These are phyloP conservation scores for Fusarium palustre DNA, from an alignment of 2,329 filamentous ascomycete species.

Conservation along the genomic window DNA sequence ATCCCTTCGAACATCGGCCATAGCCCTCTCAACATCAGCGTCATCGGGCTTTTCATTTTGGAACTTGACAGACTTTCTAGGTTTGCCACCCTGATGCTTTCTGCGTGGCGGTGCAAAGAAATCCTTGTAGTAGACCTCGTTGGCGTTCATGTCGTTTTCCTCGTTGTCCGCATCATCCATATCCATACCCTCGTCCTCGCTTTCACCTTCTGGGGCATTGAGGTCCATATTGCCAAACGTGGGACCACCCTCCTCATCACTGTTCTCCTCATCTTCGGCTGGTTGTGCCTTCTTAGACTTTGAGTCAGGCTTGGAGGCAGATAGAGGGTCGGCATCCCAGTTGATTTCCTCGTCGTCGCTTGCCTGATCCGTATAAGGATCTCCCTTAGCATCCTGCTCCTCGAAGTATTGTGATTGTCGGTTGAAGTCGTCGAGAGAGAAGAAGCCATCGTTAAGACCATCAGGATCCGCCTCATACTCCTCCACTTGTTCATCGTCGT, in stretches of 20 bases:
- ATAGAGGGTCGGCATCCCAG: slow-evolving; percentile 83
- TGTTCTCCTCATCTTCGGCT: slow-evolving; percentile 53
- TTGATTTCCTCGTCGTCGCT: slow-evolving; percentile 90
- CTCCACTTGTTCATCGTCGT: slow-evolving; percentile 58
- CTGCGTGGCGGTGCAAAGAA: slow-evolving; percentile 90
- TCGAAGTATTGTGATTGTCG: slow-evolving; percentile 91
- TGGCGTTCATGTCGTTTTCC: slow-evolving; percentile 77
- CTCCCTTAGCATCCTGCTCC: slow-evolving; percentile 82
- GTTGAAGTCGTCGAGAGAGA: slow-evolving; percentile 98
- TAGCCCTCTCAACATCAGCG: slow-evolving; percentile 81
- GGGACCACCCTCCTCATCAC: slow-evolving; percentile 80
- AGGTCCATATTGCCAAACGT: slow-evolving; percentile 86
- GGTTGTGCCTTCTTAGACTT: slow-evolving; percentile 47
- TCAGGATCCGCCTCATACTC: slow-evolving; percentile 72
- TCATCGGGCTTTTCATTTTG: slow-evolving; percentile 63
- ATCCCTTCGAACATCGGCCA: slow-evolving; percentile 87
- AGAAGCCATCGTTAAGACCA: slow-evolving; percentile 96
- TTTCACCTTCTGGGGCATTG: slow-evolving; percentile 76
- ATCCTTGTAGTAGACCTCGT: slow-evolving; percentile 89
- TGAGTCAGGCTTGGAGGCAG: slow-evolving; percentile 50
- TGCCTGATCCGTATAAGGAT: slow-evolving; percentile 77
- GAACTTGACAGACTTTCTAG: slow-evolving; percentile 56
- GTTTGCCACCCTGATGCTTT: slow-evolving; percentile 69
- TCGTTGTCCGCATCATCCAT: slow-evolving; percentile 66
- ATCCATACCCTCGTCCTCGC: slow-evolving; percentile 71